Percentiles rank a stretch among this genome's conserved stretches.
phyloP scores from a whole-genome alignment of 768 basidiomycete species.

The Suillus luteus region DNA sequence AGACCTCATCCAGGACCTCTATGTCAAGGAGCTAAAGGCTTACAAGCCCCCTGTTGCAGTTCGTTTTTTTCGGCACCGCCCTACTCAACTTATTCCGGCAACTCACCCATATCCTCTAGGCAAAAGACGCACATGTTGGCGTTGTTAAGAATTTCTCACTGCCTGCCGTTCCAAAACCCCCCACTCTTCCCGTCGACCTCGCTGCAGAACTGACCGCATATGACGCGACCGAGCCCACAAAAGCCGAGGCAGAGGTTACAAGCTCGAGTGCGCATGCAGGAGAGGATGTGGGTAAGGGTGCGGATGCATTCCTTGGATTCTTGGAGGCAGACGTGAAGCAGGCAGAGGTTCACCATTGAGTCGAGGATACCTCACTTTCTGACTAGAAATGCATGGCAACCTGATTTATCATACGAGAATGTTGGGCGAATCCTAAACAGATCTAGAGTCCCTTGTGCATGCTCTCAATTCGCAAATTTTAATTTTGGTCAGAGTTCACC shows the following conservation, averaged over 20 bases:
- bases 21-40: slow-evolving; percentile 83
- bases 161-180: slow-evolving; percentile 74
- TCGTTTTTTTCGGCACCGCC: slow-evolving; percentile 33
- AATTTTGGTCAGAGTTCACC: background rate
- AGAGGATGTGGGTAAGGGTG: slow-evolving; percentile 42
- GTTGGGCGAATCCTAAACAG: background rate
- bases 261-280: slow-evolving; percentile 27
- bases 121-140: slow-evolving; percentile 88
- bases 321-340: slow-evolving; percentile 81
- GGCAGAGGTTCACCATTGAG: slow-evolving; percentile 56
- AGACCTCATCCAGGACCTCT: slow-evolving; percentile 95
- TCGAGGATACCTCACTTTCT: background rate
- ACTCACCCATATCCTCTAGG: slow-evolving; percentile 44
- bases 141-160: slow-evolving; percentile 79
- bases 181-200: slow-evolving; percentile 78
- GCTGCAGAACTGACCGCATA: slow-evolving; percentile 88
- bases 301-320: slow-evolving; percentile 78
- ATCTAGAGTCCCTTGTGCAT: background rate
- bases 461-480: background rate
- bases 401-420: background rate
- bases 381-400: background rate
- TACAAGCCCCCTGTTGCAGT: slow-evolving; percentile 82
- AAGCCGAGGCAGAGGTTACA: slow-evolving; percentile 43
- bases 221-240: slow-evolving; percentile 74
- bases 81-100: background rate